Evolutionary conservation across 2,329 filamentous ascomycete species (phyloP), one percentile per base, ranked within the genome.

Genomic region (Fusarium neocosmosporiellum): DNA sequence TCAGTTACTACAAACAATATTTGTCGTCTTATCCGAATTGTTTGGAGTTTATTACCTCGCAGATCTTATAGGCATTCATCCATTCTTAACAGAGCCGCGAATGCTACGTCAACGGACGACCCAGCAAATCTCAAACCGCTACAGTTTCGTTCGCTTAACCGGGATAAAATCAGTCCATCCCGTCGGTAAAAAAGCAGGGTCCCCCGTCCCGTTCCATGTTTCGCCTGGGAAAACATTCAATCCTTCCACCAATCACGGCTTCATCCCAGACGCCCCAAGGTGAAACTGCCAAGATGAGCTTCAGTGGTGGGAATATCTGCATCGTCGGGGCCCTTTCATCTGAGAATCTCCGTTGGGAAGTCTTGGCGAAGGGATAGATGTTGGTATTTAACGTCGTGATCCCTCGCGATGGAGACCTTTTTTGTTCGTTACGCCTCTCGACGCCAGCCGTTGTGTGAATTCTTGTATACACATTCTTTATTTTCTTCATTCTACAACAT

Each of bases 281-380:
- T 69, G 70, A 73, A 73, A 73, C 70, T 57, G 50, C 68, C 57
- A 72, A 74, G 66, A 27, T 55, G 50, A 31, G 54, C 66, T 66
- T 72, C 59, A 72, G 70, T 69, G 75, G 73, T 74, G 75, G 75
- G 61, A 70, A 74, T 73, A 63, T 50, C 65, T 43, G 41, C 18
- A 31, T 31, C 46, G 2, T 20, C 9, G 20, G 59, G 41, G 55
- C 59, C 60, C 24, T 62, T 72, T 67, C 55, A 64, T 39, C 4
- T 37, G 63, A 46, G 63, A 46, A 37, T 43, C 65, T 18, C 53
- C 34, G 61, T 59, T 33, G 54, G 6, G 20, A 16, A 27, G 54
- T 36, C 41, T 22, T 54, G 20, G 18, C 14, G 14, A 39, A 31
- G 39, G 48, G 8, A 37, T 22, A n/a, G 34, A 14, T 43, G 36